These are phyloP conservation scores for Chlamydomonas sphaeroides DNA, from an alignment of 139 green algal genomes.

Conservation along the genomic window DNA sequence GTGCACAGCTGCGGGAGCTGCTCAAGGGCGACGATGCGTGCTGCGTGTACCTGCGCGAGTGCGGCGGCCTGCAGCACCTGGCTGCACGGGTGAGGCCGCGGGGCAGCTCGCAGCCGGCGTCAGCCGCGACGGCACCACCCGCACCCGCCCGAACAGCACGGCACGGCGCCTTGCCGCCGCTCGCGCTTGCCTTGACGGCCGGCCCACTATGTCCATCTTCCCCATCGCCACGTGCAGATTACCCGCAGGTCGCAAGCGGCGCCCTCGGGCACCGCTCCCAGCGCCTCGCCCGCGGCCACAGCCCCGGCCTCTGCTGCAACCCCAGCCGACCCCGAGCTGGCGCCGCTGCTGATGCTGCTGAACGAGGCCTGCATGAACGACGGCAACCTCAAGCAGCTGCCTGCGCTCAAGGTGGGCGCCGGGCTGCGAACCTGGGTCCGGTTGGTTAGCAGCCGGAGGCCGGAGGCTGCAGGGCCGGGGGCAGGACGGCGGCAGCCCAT, in stretches of 20 bases:
- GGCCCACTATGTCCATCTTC: no score
- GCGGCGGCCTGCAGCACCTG: slow-evolving; percentile 53
- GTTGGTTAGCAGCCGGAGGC: no score
- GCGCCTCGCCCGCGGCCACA: no score
- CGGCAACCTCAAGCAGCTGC: slow-evolving; percentile 56
- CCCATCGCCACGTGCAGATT: no score
- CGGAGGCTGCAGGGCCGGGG: no score
- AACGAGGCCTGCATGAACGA: slow-evolving; percentile 57
- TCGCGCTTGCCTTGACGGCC: no score
- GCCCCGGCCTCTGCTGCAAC: background rate
- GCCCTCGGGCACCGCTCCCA: background rate
- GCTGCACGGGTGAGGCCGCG: background rate
- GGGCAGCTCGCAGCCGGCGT: no score
- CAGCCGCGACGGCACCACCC: background rate
- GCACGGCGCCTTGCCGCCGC: no score
- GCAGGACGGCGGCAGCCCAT: no score
- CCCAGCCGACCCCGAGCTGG: background rate
- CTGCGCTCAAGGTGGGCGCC: slow-evolving; percentile 4
- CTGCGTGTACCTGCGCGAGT: slow-evolving; percentile 64
- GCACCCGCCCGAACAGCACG: no score
- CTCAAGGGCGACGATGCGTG: slow-evolving; percentile 43
- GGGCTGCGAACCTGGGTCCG: no score
- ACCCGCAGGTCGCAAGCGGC: background rate
- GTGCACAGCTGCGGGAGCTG: slow-evolving; percentile 32
- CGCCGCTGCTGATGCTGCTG: slow-evolving; percentile 33